Evolutionary conservation across 2,329 filamentous ascomycete species (phyloP), one percentile per base, ranked within the genome.

Genomic region (Cyclaneusma minus): DNA sequence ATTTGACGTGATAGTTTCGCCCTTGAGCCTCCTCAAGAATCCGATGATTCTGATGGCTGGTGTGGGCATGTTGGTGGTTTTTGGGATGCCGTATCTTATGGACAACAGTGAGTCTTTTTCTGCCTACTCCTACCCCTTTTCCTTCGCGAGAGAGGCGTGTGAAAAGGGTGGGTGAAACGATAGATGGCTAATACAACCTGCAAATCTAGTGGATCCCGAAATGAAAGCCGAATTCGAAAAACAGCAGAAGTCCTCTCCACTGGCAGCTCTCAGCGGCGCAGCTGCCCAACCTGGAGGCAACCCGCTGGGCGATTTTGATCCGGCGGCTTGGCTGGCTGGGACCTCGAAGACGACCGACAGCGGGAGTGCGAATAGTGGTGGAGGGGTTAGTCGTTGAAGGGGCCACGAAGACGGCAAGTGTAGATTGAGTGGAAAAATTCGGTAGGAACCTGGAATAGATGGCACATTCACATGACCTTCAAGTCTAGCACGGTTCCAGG

Each of bases 31-130:
- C 29, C 61, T 94, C 42, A 89, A 89, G 60, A 93, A 82, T 48
- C 89, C 89, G 3, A 95, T 95, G 84, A 94, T 95, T 36, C 64
- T 98, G 33, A 77, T 98, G 60, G 84, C 78, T 4, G 54, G 92
- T 17, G 72, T 89, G 20, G 83, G 76, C 34, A 70, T 94, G 59
- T 74, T 58, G 4, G 60, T 94, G 38, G 84, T 93, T 35, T 65
- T 95, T 42, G 85, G 85, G 38, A 82, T 95, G 79, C 89, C 89
- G 9, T 89, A 94, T 52, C 53, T 98, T 29, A 73, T 95, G 58
- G 85, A 95, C 27, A 94, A 89, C 49, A 93, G 85, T 94, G 69
- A 35, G 82, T 67, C 5, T 19, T 17, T 28, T 13, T 28, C 15
- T 21, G 13, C 15, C 28, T 23, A 7, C 6, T 16, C 21, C 9